Evolutionary conservation across 169 alveolate genomes (phyloP).

Genomic region (Plasmodium reichenowi): DNA sequence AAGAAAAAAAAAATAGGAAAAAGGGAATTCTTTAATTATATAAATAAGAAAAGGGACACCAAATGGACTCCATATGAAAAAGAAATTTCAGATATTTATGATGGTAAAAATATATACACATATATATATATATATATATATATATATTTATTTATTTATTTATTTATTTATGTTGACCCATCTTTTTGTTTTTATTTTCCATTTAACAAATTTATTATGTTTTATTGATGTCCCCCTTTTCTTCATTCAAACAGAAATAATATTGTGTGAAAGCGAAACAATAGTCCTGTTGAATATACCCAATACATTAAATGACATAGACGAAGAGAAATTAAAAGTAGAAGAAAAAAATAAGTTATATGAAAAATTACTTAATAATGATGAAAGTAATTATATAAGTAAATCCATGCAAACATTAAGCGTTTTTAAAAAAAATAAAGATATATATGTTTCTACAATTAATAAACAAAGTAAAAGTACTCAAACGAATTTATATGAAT

Average conservation of each 20-base stretch:
- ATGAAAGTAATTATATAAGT: slow-evolving; percentile 60
- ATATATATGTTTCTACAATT: slow-evolving; percentile 62
- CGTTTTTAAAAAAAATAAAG: slow-evolving; percentile 68
- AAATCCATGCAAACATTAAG: slow-evolving; percentile 73
- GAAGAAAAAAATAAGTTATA: slow-evolving; percentile 38
- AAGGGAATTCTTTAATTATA: neutral
- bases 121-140: no score
- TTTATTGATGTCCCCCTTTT: neutral
- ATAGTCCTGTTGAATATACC: slow-evolving; percentile 52
- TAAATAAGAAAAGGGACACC: neutral
- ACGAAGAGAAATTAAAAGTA: slow-evolving; percentile 26
- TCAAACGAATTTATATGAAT: slow-evolving; percentile 70
- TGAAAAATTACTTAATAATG: slow-evolving; percentile 61
- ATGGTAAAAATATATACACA: slow-evolving; percentile 24
- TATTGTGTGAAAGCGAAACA: slow-evolving; percentile 60
- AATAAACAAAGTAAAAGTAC: slow-evolving; percentile 58
- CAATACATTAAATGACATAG: slow-evolving; percentile 50
- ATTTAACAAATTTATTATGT: neutral
- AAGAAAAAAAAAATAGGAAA: neutral
- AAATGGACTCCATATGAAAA: slow-evolving; percentile 47
- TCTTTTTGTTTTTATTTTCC: slow-evolving; percentile 5
- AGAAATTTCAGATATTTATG: slow-evolving; percentile 26
- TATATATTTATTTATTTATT: neutral
- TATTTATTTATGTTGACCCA: no score
- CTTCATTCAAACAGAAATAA: slow-evolving; percentile 20